Percentiles rank a stretch among this genome's conserved stretches.
phyloP scores from a whole-genome alignment of 2,329 filamentous ascomycete species.

The Apiospora phragmitis region DNA sequence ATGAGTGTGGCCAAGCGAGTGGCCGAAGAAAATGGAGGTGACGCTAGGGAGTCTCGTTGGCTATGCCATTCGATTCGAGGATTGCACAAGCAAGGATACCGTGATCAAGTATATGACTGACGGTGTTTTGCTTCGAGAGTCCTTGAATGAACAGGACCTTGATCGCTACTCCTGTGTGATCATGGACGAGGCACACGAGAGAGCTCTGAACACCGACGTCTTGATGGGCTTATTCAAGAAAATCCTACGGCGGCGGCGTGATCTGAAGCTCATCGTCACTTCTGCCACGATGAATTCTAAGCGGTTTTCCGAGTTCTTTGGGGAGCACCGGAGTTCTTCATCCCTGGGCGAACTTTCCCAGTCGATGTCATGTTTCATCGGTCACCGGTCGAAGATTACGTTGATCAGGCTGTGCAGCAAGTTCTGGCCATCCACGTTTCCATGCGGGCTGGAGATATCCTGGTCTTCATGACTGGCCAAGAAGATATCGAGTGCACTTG shows the following conservation, averaged over 20 bases:
- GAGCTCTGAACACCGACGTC: slow-evolving; percentile 94
- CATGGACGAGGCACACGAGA: slow-evolving; percentile 99
- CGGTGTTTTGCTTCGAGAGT: slow-evolving; percentile 90
- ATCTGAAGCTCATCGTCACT: slow-evolving; percentile 95
- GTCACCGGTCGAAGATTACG: slow-evolving; percentile 95
- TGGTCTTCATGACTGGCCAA: slow-evolving; percentile 99
- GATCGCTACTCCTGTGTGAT: slow-evolving; percentile 98
- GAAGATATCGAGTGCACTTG: slow-evolving; percentile 98
- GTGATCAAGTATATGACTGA: slow-evolving; percentile 99
- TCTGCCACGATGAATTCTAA: slow-evolving; percentile 99
- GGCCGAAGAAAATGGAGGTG: slow-evolving; percentile 97
- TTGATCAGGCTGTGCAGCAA: slow-evolving; percentile 95
- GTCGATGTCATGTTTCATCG: slow-evolving; percentile 96
- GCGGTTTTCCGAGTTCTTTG: slow-evolving; percentile 93
- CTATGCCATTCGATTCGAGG: slow-evolving; percentile 97
- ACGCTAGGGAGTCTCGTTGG: slow-evolving; percentile 84
- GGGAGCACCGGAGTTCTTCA: slow-evolving; percentile 96
- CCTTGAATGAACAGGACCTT: slow-evolving; percentile 85
- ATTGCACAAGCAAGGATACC: slow-evolving; percentile 94
- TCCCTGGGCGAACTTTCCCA: slow-evolving; percentile 93
- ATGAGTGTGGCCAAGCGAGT: slow-evolving; percentile 99
- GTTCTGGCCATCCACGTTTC: slow-evolving; percentile 95
- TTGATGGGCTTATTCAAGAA: slow-evolving; percentile 98
- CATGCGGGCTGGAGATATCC: slow-evolving; percentile 87
- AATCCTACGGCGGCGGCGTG: slow-evolving; percentile 82